A percentile compares a stretch with the other conserved stretches of the same genome.
Evolutionary conservation across 2,329 filamentous ascomycete genomes (phyloP).

Genomic region (Paecilomyces variotii): DNA sequence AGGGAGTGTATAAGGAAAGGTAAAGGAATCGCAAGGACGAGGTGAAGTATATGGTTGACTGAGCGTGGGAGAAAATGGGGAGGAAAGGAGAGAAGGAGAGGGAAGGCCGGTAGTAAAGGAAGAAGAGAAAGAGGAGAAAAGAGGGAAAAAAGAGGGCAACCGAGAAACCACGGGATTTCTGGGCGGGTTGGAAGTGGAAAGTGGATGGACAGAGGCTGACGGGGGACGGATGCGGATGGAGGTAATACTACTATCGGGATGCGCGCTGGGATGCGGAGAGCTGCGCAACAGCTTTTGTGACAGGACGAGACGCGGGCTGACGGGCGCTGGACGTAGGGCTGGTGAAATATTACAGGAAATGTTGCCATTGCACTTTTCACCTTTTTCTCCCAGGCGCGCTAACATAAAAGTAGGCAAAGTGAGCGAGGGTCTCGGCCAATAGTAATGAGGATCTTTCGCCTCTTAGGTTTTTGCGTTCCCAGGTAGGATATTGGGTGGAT

Average conservation of each 20-base stretch:
- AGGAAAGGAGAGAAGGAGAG: slow-evolving; percentile 11
- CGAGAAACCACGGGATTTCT: background rate
- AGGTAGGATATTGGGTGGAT: too few relatives aligned
- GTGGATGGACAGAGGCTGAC: slow-evolving; percentile 10
- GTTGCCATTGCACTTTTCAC: too few relatives aligned
- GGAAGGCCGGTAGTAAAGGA: slow-evolving; percentile 8
- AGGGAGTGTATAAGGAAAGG: background rate
- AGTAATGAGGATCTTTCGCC: too few relatives aligned
- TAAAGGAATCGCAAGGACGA: background rate
- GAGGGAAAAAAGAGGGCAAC: background rate
- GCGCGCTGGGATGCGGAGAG: slow-evolving; percentile 15
- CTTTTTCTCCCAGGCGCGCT: too few relatives aligned
- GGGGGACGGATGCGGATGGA: slow-evolving; percentile 6
- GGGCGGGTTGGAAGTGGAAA: background rate
- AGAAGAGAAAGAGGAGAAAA: slow-evolving; percentile 4
- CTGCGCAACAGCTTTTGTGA: background rate
- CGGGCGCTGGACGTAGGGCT: background rate
- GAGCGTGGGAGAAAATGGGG: slow-evolving; percentile 1
- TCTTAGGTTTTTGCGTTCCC: too few relatives aligned
- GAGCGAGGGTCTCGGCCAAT: too few relatives aligned
- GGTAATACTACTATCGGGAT: slow-evolving; percentile 2
- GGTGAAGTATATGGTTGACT: background rate
- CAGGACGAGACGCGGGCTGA: background rate
- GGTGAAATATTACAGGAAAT: too few relatives aligned
- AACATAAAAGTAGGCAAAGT: too few relatives aligned